A percentile compares a stretch with the other conserved stretches of the same genome.
These are phyloP conservation scores for Phytophthora boehmeriae DNA, from an alignment of 352 stramenopile genomes.

Conservation along the genomic window DNA sequence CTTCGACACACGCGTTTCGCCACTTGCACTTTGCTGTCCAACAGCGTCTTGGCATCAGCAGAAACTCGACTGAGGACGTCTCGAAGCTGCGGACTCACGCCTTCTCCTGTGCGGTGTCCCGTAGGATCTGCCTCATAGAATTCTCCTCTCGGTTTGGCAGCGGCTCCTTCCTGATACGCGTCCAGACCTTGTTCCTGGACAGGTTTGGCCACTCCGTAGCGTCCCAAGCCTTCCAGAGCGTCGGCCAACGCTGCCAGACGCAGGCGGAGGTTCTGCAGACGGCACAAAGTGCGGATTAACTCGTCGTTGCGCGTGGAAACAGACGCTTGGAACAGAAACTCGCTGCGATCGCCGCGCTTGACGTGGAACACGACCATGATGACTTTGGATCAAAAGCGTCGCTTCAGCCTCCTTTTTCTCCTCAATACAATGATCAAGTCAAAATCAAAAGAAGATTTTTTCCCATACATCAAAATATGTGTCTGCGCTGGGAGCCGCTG, in stretches of 20 bases:
- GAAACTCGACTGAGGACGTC: slow-evolving; percentile 81
- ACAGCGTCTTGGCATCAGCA: slow-evolving; percentile 72
- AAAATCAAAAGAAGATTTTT: no score
- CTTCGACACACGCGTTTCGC: slow-evolving; percentile 57
- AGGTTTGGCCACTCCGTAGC: slow-evolving; percentile 88
- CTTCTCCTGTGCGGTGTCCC: slow-evolving; percentile 88
- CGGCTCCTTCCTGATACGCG: slow-evolving; percentile 69
- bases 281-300: slow-evolving; percentile 85
- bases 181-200: slow-evolving; percentile 88
- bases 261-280: slow-evolving; percentile 84
- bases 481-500: slow-evolving; percentile 74
- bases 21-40: slow-evolving; percentile 77
- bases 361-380: slow-evolving; percentile 91
- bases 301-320: slow-evolving; percentile 76
- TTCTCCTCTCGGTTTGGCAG: slow-evolving; percentile 63
- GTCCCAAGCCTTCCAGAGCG: slow-evolving; percentile 75
- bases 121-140: slow-evolving; percentile 89
- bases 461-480: slow-evolving; percentile 30
- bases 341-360: slow-evolving; percentile 87
- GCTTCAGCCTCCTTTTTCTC: no score
- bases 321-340: slow-evolving; percentile 92
- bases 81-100: slow-evolving; percentile 80
- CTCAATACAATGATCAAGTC: no score
- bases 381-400: no score
- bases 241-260: slow-evolving; percentile 75